A percentile compares a stretch with the other conserved stretches of the same genome.
These are phyloP conservation scores for Odontarrhena argentea DNA, from an alignment of 345 rosid species.

Conservation along the genomic window DNA sequence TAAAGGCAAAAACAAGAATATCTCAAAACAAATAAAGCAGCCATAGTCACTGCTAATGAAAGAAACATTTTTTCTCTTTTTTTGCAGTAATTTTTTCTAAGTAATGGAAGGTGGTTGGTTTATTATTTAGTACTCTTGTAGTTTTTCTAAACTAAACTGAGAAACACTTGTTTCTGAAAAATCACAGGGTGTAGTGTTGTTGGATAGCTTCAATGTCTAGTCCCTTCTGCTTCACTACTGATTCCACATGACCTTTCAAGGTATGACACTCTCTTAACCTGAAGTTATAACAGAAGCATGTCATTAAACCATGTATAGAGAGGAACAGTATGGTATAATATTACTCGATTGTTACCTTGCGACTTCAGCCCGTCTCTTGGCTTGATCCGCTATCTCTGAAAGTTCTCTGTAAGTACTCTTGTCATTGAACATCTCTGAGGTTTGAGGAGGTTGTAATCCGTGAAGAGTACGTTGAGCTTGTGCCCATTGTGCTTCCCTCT, in stretches of 20 bases:
- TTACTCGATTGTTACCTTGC: constrained; percentile 58
- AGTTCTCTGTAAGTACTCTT: constrained; percentile 68
- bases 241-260: constrained; percentile 89
- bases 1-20: constrained; percentile 31
- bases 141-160: constrained; percentile 38
- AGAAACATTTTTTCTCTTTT: constrained; percentile 15
- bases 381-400: constrained; percentile 88
- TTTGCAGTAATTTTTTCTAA: constrained; percentile 24
- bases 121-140: constrained; percentile 39
- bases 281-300: constrained; percentile 8
- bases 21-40: constrained; percentile 23
- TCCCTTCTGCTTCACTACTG: constrained; percentile 92
- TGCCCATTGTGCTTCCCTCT: constrained; percentile 94
- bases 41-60: constrained; percentile 36
- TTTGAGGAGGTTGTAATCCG: constrained; percentile 64
- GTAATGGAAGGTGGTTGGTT: constrained; percentile 31
- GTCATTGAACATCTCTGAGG: constrained; percentile 52
- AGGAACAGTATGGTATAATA: not conserved
- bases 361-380: constrained; percentile 86
- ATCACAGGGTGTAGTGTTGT: constrained; percentile 85
- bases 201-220: constrained; percentile 87
- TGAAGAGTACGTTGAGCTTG: constrained; percentile 83
- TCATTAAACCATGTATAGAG: constrained; percentile 15
- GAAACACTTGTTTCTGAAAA: constrained; percentile 27
- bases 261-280: constrained; percentile 92